phyloP scores from a whole-genome alignment of 306 rosid species.

The Citrullus amarus region DNA sequence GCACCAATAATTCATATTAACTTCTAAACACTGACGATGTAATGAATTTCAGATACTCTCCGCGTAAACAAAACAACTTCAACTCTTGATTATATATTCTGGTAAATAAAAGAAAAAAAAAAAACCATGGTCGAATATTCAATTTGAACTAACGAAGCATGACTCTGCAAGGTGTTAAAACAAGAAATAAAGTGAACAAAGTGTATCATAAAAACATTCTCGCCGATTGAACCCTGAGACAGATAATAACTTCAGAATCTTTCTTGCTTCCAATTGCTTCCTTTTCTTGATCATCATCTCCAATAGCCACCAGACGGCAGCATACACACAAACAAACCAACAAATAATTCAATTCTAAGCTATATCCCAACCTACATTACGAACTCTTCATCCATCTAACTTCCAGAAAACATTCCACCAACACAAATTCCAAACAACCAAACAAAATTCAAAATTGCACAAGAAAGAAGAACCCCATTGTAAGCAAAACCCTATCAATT shows the following conservation, averaged over 20 bases:
- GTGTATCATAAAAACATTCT: background rate
- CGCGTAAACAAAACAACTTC: background rate
- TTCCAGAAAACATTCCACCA: background rate
- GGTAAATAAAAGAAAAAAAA: background rate
- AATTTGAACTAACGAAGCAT: background rate
- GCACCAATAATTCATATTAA: constrained; percentile 22
- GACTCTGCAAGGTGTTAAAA: background rate
- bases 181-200: background rate
- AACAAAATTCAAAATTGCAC: background rate
- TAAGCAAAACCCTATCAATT: background rate
- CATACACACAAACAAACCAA: background rate
- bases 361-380: background rate
- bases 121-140: background rate
- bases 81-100: background rate
- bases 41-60: constrained; percentile 5
- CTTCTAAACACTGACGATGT: constrained; percentile 3
- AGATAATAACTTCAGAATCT: background rate
- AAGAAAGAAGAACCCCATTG: background rate
- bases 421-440: background rate
- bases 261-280: background rate
- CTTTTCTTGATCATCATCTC: background rate
- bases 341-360: background rate
- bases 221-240: background rate
- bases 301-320: background rate
- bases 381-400: background rate